Evolutionary conservation across 2,329 filamentous ascomycete genomes (phyloP), one percentile per base, ranked within the genome.

Genomic region (Trichoderma afroharzianum): DNA sequence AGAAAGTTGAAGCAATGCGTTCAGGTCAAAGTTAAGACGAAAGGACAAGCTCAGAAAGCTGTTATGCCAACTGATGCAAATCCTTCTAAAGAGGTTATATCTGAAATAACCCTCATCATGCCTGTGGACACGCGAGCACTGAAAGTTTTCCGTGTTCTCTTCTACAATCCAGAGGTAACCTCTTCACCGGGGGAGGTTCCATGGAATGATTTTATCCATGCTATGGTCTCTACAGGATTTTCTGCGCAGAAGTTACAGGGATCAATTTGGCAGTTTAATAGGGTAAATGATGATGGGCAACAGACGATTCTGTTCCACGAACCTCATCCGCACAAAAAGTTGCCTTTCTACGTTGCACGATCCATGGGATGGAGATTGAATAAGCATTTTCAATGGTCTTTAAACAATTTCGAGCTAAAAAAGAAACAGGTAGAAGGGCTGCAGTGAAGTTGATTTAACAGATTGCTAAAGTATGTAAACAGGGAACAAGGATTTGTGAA

Each of bases 251-350:
- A 91, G 78, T 81, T 90, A 0, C 88, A 89, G 72, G 87, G 88
- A 0, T 90, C 86, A 1, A 85, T 85, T 0, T 91, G 89, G 89
- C 85, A 89, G 12, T 91, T 91, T 72, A 81, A 80, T 15, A 85
- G 85, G 4, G 76, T 76, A 5, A 74, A 74, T 3, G 72, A 83
- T 26, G 81, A 85, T 67, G 80, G 84, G 0, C 79, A 83, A 50
- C 78, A 84, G 4, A 83, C 82, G 28, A 90, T 91, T 36, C 85
- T 88, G 68, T 88, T 90, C 72, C 87, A 91, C 73, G 87, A 90
- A 75, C 88, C 88, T 3, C 88, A 91, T 77, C 87, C 88, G 0
- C 76, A 76, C 1, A 79, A 79, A 1, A 90, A 90, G 77, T 81
- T 91, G 4, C 79, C 84, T 0, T 87, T 85, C 72, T 73, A 74